Conservation (phyloP, 768 basidiomycete species). For the Kwoniella sp. region DNA sequence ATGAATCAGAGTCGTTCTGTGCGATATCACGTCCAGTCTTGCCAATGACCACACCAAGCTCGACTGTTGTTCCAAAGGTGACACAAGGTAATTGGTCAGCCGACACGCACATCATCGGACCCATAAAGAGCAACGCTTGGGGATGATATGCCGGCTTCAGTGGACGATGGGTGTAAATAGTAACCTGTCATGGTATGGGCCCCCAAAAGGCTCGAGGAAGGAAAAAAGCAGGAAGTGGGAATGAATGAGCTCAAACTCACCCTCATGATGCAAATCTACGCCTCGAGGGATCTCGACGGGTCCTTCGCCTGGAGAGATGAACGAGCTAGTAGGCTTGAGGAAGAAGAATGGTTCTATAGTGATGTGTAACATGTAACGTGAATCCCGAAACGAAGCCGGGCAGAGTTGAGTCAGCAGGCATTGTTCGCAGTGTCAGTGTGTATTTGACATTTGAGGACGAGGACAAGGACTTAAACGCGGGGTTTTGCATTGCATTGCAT, state of each 20-base stretch:
- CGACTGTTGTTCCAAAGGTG: slow-evolving; percentile 62
- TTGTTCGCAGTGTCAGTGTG: neutral
- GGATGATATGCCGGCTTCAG: too few relatives aligned
- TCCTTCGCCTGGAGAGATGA: slow-evolving; percentile 70
- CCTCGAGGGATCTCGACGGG: slow-evolving; percentile 83
- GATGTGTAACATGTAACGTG: neutral
- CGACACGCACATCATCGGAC: too few relatives aligned
- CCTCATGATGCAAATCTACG: slow-evolving; percentile 86
- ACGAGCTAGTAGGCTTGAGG: slow-evolving; percentile 92
- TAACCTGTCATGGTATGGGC: too few relatives aligned
- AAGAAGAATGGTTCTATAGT: slow-evolving; percentile 92
- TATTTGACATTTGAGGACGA: too few relatives aligned
- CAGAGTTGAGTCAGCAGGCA: too few relatives aligned
- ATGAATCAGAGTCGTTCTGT: slow-evolving; percentile 67
- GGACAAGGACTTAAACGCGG: too few relatives aligned
- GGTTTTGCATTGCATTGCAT: too few relatives aligned
- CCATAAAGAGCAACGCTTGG: too few relatives aligned
- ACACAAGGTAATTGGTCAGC: neutral
- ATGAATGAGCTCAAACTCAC: slow-evolving; percentile 56
- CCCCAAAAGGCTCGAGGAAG: too few relatives aligned
- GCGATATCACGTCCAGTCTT: slow-evolving; percentile 81
- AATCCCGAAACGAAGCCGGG: too few relatives aligned
- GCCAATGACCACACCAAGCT: slow-evolving; percentile 95
- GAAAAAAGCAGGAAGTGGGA: neutral
- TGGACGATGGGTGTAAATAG: too few relatives aligned